Base-by-base conservation (phyloP, 495 filamentous ascomycete species). In the Penicillium fimorum region DNA sequence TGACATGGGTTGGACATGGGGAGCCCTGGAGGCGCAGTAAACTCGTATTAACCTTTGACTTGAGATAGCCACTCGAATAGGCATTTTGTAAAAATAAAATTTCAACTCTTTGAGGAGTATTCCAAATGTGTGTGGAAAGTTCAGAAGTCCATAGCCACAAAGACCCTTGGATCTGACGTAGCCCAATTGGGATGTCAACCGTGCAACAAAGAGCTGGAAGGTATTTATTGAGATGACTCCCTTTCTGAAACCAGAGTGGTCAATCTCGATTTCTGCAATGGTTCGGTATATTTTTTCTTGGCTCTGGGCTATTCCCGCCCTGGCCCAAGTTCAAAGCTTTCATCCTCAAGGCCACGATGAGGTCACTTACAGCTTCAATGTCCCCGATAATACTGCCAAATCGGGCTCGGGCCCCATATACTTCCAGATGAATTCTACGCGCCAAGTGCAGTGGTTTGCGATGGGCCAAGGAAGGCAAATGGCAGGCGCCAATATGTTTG, bases 401-500 rank as follows among this genome's bases (percentile, higher is more conserved):
- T 63, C 70, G 1, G 57, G 59, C 20, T 59, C 62, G 4, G 73
- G 71, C 0, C 67, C 72, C 8, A 78, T 90, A 45, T 88, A 83
- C 66, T 76, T 91, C 54, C 87, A 88, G 58, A 79, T 91, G 44
- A 73, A 69, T 30, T 84, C 86, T 2, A 85, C 87, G 0, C 70
- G 75, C 2, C 70, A 71, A 0, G 76, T 82, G 59, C 68, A 79
- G 65, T 91, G 88, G 87, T 80, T 87, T 20, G 84, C 77, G 1
- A 68, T 89, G 7, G 88, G 86, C 8, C 84, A 86, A 41, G 88
- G 88, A 13, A 59, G 53, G 0, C 58, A 60, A 29, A 91, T 91
- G 88, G 61, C 66, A 1, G 83, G 79, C 15, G 72, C 88, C 15
- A 84, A 83, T 58, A 87, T 92, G 32, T 90, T 90, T 58, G 65